phyloP scores from a whole-genome alignment of 345 rosid genomes.

The Geranium rotundifolium region DNA sequence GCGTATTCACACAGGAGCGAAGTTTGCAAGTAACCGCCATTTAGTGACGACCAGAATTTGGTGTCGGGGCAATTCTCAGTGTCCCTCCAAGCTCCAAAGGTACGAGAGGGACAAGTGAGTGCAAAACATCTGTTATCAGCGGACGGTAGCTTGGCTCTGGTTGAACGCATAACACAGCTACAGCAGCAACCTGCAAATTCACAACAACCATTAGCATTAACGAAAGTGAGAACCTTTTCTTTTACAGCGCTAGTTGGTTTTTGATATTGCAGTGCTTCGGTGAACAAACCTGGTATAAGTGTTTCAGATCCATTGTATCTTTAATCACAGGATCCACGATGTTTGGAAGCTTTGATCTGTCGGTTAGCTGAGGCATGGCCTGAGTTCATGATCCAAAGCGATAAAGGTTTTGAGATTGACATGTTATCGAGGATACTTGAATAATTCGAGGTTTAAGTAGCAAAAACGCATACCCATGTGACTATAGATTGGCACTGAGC shows the following conservation, averaged over 20 bases:
- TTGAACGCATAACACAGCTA: conserved; percentile 85
- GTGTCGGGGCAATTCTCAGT: conserved; percentile 26
- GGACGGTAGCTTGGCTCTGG: conserved; percentile 93
- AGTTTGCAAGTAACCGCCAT: no score
- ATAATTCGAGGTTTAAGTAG: conserved; percentile 1
- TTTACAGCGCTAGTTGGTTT: no score
- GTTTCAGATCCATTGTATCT: conserved; percentile 70
- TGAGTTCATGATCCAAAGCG: conserved; percentile 19
- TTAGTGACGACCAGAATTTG: conserved; percentile 4
- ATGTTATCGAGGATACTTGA: neutral
- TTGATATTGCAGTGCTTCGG: neutral
- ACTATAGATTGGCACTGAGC: conserved; percentile 87
- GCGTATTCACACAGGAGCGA: neutral
- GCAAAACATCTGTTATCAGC: conserved; percentile 73
- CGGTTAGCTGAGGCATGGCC: conserved; percentile 99
- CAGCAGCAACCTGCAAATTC: conserved; percentile 77
- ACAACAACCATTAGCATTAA: no score
- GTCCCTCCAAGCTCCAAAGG: conserved; percentile 87
- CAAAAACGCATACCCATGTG: conserved; percentile 57
- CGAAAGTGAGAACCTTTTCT: no score
- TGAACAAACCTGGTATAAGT: conserved; percentile 76
- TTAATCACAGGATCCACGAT: conserved; percentile 73
- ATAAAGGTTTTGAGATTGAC: neutral
- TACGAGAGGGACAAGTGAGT: conserved; percentile 77
- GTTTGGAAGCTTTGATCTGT: conserved; percentile 71